Conservation (phyloP, 2,329 filamentous ascomycete genomes). For the Botrytis squamosa region DNA sequence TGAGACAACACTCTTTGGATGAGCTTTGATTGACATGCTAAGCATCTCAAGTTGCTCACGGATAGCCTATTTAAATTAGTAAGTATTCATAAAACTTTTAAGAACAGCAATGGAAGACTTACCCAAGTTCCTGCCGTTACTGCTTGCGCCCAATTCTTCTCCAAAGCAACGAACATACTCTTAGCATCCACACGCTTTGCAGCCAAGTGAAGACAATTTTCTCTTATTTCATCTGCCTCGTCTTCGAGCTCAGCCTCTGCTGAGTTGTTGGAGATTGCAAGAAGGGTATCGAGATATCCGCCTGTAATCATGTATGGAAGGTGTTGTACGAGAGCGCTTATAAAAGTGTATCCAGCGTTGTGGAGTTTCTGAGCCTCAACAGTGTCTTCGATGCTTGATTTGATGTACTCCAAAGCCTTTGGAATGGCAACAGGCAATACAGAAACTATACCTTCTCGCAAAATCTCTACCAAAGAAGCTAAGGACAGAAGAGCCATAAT, state of each 20-base stretch:
- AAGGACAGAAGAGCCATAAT: constrained; percentile 86
- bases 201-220: constrained; percentile 69
- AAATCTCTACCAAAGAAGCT: constrained; percentile 82
- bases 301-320: constrained; percentile 87
- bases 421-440: constrained; percentile 75
- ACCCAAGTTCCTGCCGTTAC: constrained; percentile 60
- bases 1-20: constrained; percentile 74
- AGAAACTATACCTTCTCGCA: constrained; percentile 82
- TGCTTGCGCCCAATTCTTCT: constrained; percentile 70
- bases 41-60: constrained; percentile 70
- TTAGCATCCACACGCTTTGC: constrained; percentile 76
- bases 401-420: constrained; percentile 68
- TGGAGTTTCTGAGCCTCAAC: constrained; percentile 64
- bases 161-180: constrained; percentile 70
- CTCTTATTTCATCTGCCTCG: constrained; percentile 62
- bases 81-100: background rate
- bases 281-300: constrained; percentile 67
- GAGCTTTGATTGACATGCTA: constrained; percentile 69
- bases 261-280: constrained; percentile 71
- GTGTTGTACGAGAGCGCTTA: constrained; percentile 76
- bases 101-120: constrained; percentile 39
- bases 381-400: constrained; percentile 56
- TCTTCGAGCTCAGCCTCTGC: constrained; percentile 60
- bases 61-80: constrained; percentile 51
- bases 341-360: constrained; percentile 77